Evolutionary conservation across 2,329 filamentous ascomycete species (phyloP), one percentile per base, ranked within the genome.

Genomic region (Botrytis sinoallii): DNA sequence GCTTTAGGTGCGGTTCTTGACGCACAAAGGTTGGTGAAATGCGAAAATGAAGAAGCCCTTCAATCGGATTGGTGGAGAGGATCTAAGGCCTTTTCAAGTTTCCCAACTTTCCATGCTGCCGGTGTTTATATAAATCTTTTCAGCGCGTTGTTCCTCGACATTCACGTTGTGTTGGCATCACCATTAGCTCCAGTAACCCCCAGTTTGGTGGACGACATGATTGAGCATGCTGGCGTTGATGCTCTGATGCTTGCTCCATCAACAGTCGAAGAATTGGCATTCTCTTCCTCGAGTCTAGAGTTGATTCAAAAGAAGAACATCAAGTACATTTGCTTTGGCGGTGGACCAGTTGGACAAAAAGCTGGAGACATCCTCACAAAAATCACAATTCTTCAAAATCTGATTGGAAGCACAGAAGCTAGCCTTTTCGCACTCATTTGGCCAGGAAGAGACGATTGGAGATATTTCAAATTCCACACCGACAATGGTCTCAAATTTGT

Each of bases 391-490:
- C n/a, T 73, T 18, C 63, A 48, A 8, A 72, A 72, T 40, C 6
- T 72, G 22, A 72, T 72, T 18, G 71, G 71, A 52, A 72, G 63
- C 32, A 72, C 71, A 16, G 71, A 72, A 69, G 63, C 71, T 16
- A 6, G n/a, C 16, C 3, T 68, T 32, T 60, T 68, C 42, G 12
- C 71, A 12, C 29, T 40, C 22, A 22, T 69, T 22, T 38, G 12
- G 25, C 4, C 55, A 6, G 71, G 16, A 42, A 44, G 18, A 42
- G 66, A 70, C 14, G 55, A 73, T 25, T 73, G 71, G 71, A 42
- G 40, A 63, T 70, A 70, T 55, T 73, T 70, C n/a, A 42, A 70
- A 6, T 73, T 63, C 14, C 71, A 73, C 48, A 20, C 44, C 25
- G 7, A 42, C 6, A 73, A 73, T 35, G 71, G 71, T 22, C 5